Percentiles rank a stretch among this genome's conserved stretches.
Conservation (phyloP, 2,329 filamentous ascomycete species). For the Westerdykella sp. region DNA sequence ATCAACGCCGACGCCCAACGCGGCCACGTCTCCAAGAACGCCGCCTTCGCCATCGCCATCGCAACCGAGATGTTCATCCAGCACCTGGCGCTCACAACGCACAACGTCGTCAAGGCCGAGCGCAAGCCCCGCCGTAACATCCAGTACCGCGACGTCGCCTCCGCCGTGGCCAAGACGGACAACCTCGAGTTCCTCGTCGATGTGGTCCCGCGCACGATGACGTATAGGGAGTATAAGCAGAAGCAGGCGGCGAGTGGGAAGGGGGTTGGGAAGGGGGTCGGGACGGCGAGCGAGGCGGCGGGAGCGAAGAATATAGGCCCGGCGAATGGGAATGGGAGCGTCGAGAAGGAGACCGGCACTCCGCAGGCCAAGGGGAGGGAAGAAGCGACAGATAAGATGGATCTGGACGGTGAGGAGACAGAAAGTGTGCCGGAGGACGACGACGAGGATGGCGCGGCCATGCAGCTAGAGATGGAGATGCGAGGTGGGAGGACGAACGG, state of each 20-base stretch:
- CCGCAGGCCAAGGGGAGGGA: slow-evolving; percentile 2
- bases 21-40: slow-evolving; percentile 80
- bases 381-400: slow-evolving; percentile 11
- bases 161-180: slow-evolving; percentile 79
- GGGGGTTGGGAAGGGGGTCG: slow-evolving; percentile 6
- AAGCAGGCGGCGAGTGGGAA: slow-evolving; percentile 4
- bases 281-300: background rate
- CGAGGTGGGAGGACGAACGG: slow-evolving; percentile 20
- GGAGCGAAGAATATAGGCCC: background rate
- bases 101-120: slow-evolving; percentile 85
- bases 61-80: slow-evolving; percentile 96
- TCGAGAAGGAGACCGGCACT: slow-evolving; percentile 2
- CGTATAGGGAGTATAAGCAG: slow-evolving; percentile 60
- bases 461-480: slow-evolving; percentile 39
- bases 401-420: slow-evolving; percentile 9
- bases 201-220: slow-evolving; percentile 77
- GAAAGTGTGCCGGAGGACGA: slow-evolving; percentile 19
- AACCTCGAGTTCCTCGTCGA: slow-evolving; percentile 93
- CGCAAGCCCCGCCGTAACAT: slow-evolving; percentile 88
- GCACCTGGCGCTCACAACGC: slow-evolving; percentile 75
- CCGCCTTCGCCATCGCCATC: slow-evolving; percentile 86
- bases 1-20: slow-evolving; percentile 75
- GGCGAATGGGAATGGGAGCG: background rate
- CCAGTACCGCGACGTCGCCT: slow-evolving; percentile 91
- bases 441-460: slow-evolving; percentile 25